Conservation (phyloP, 2,329 filamentous ascomycete species). For the Aureobasidium uvarum region DNA sequence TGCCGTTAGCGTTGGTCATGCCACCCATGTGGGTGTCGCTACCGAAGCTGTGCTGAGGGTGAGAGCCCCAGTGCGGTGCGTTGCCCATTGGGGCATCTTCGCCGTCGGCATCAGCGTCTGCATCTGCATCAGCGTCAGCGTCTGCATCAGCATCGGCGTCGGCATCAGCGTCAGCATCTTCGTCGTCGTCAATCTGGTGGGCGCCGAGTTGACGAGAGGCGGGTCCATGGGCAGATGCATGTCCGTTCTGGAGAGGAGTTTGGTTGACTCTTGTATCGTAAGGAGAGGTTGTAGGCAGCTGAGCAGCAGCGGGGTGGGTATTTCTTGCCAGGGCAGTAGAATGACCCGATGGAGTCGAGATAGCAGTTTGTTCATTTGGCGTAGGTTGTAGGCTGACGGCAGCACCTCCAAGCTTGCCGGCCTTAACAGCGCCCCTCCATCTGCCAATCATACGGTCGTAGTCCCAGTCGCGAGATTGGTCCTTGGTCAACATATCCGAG, state of each 20-base stretch:
- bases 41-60: conserved; percentile 17
- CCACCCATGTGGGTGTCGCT: conserved; percentile 15
- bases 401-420: conserved; percentile 2
- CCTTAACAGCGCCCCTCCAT: conserved; percentile 28
- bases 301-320: conserved; percentile 5
- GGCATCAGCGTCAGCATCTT: conserved; percentile 19
- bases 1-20: conserved; percentile 28
- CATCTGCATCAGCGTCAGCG: conserved; percentile 28
- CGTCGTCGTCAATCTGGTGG: conserved; percentile 12
- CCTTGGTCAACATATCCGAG: conserved; percentile 25
- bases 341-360: not conserved
- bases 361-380: not conserved
- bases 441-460: conserved; percentile 29
- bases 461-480: conserved; percentile 28
- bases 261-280: conserved; percentile 14
- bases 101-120: conserved; percentile 25
- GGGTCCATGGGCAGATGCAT: conserved; percentile 4
- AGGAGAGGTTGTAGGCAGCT: conserved; percentile 7
- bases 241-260: conserved; percentile 13
- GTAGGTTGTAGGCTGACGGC: not conserved
- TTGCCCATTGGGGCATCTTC: conserved; percentile 16
- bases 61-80: conserved; percentile 10
- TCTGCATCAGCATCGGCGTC: conserved; percentile 28
- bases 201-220: not conserved
- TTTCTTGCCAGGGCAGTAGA: not conserved